Conservation (phyloP, 2,329 filamentous ascomycete species). For the Epicoccum nigrum region DNA sequence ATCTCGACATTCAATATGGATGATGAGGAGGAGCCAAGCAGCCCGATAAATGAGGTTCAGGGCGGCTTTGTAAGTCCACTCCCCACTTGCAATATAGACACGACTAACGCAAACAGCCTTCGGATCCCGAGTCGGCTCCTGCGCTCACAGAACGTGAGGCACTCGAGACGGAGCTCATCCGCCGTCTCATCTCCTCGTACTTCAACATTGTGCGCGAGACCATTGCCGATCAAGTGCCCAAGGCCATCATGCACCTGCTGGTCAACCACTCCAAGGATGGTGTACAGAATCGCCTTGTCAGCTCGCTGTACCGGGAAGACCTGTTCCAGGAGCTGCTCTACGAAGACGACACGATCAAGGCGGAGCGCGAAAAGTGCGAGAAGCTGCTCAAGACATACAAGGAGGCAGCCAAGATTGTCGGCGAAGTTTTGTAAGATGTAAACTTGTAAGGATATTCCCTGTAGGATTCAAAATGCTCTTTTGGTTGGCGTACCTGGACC, state of each 20-base stretch:
- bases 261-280: conserved; percentile 99
- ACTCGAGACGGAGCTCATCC: conserved; percentile 96
- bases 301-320: conserved; percentile 89
- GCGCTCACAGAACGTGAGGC: conserved; percentile 94
- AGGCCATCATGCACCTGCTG: conserved; percentile 97
- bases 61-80: conserved; percentile 64
- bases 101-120: conserved; percentile 42
- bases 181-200: conserved; percentile 94
- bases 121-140: conserved; percentile 68
- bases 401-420: conserved; percentile 97
- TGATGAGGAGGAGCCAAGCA: conserved; percentile 51
- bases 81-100: neutral
- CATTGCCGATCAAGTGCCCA: conserved; percentile 98
- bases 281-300: conserved; percentile 95
- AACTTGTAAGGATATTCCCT: conserved; percentile 26
- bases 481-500: conserved; percentile 2
- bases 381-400: conserved; percentile 93
- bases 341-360: conserved; percentile 96
- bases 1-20: conserved; percentile 23
- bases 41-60: conserved; percentile 49
- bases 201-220: conserved; percentile 99
- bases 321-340: conserved; percentile 93
- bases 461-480: conserved; percentile 31
- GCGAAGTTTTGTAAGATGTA: conserved; percentile 69
- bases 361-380: conserved; percentile 98